Percentiles rank a stretch among this genome's conserved stretches.
phyloP scores from a whole-genome alignment of 208 protist genomes.

The Trypanosoma grayi region DNA sequence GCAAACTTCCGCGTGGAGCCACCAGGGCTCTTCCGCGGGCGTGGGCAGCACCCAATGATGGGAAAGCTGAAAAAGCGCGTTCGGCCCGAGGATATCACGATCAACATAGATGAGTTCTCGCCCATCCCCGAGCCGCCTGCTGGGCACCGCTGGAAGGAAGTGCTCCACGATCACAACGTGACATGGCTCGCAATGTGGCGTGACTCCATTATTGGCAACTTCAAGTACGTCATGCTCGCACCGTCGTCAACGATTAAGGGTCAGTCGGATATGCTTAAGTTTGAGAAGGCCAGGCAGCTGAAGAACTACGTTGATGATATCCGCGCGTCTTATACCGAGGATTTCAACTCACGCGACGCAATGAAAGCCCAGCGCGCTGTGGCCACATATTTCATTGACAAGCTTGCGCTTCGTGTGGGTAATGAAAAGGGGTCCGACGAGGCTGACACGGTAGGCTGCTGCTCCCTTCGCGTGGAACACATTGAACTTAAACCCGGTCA shows the following conservation, averaged over 20 bases:
- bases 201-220: slow-evolving; percentile 90
- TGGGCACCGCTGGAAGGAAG: slow-evolving; percentile 93
- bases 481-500: slow-evolving; percentile 75
- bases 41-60: slow-evolving; percentile 97
- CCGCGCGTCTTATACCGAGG: slow-evolving; percentile 87
- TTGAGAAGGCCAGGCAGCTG: slow-evolving; percentile 96
- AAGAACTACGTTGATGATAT: slow-evolving; percentile 95
- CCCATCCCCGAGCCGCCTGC: slow-evolving; percentile 85
- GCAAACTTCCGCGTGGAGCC: slow-evolving; percentile 98
- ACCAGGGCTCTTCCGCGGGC: slow-evolving; percentile 98
- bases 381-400: slow-evolving; percentile 99
- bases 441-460: slow-evolving; percentile 99
- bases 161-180: slow-evolving; percentile 95
- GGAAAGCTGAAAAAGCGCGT: slow-evolving; percentile 96
- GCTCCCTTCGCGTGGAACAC: slow-evolving; percentile 98
- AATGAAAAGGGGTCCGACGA: slow-evolving; percentile 98
- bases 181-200: slow-evolving; percentile 98
- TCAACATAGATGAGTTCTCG: slow-evolving; percentile 95
- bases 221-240: slow-evolving; percentile 98
- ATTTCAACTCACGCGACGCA: slow-evolving; percentile 71
- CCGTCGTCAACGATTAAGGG: slow-evolving; percentile 94
- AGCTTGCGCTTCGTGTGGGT: slow-evolving; percentile 98
- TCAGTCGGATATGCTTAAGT: slow-evolving; percentile 97
- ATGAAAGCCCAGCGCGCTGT: slow-evolving; percentile 92
- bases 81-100: slow-evolving; percentile 96